Evolutionary conservation across 75 land plant species (phyloP).

Genomic region (Selaginella moellendorffii): DNA sequence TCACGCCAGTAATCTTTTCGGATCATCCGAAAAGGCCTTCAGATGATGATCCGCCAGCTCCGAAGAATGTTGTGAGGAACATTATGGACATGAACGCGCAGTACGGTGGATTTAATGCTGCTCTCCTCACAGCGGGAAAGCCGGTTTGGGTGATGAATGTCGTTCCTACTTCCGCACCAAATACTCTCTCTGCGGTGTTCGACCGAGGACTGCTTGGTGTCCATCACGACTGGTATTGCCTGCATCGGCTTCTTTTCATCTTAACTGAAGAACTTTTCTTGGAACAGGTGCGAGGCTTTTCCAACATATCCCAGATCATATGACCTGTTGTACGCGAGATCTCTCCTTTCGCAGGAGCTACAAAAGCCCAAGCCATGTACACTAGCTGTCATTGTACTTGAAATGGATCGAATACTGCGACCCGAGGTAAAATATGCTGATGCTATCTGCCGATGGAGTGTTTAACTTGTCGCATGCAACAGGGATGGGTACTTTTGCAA

Average conservation of each 20-base stretch:
- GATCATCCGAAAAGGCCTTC: constrained; percentile 88
- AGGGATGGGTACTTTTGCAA: constrained; percentile 66
- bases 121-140: constrained; percentile 16
- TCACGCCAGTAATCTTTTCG: constrained; percentile 80
- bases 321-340: constrained; percentile 47
- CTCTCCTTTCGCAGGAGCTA: constrained; percentile 36
- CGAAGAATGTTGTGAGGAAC: constrained; percentile 72
- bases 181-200: constrained; percentile 49
- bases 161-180: constrained; percentile 36
- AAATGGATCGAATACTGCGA: constrained; percentile 70
- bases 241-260: too few species aligned
- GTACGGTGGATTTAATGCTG: constrained; percentile 80
- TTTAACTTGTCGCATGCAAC: constrained; percentile 11
- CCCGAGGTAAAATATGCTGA: constrained; percentile 41
- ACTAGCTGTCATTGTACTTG: constrained; percentile 38
- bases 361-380: constrained; percentile 28
- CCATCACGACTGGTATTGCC: constrained; percentile 76
- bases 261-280: too few species aligned
- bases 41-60: constrained; percentile 83
- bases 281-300: constrained; percentile 48
- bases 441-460: background rate
- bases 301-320: constrained; percentile 56
- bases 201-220: constrained; percentile 66
- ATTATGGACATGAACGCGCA: constrained; percentile 86
- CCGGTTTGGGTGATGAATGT: constrained; percentile 86